Evolutionary conservation across 2,329 filamentous ascomycete genomes (phyloP), one percentile per base, ranked within the genome.

Genomic region (Diaporthe caulivora): DNA sequence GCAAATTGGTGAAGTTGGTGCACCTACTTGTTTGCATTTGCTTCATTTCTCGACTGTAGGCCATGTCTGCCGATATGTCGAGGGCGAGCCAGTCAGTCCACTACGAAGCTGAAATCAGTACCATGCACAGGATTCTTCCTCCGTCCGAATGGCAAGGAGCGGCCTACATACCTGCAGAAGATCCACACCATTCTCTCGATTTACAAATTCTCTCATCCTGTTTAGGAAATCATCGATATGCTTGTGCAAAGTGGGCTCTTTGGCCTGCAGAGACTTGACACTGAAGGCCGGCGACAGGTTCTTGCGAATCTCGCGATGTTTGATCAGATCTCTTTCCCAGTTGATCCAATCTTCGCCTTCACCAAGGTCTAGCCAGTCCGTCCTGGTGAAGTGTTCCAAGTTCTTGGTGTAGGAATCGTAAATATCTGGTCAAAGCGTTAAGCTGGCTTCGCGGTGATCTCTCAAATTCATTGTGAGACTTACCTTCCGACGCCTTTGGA

Each of bases 361-460:
- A 11, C 58, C 58, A 6, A 62, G 51, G 21, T 57, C 42, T 21
- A 55, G 58, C 29, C 42, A 72, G 18, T 57, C 58, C 11, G 70
- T 72, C 40, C 62, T 67, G n/a, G 58, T 72, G 34, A 72, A 67
- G 6, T 65, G 42, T 21, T 67, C 58, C 17, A 72, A 3, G 2
- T 53, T n/a, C 10, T 53, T 67, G 8, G 47, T 67, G 2, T 67
- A 47, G 6, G 62, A 67, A 4, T 67, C 62, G 9, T 40, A 67
- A 7, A 67, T 67, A 13, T 67, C 62, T 67, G 47, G 11, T 10
- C 9, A 34, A 3, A 3, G 18, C 7, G 2, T 11, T n/a, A 8
- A 40, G 31, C 17, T 64, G 55, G n/a, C 18, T 47, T 15, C 17
- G 5, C 26, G 9, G 24, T 49, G 9, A 1, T 62, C 8, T 47